Evolutionary conservation across 2,329 filamentous ascomycete species (phyloP).

Genomic region (Cladobotryum mycophilum): DNA sequence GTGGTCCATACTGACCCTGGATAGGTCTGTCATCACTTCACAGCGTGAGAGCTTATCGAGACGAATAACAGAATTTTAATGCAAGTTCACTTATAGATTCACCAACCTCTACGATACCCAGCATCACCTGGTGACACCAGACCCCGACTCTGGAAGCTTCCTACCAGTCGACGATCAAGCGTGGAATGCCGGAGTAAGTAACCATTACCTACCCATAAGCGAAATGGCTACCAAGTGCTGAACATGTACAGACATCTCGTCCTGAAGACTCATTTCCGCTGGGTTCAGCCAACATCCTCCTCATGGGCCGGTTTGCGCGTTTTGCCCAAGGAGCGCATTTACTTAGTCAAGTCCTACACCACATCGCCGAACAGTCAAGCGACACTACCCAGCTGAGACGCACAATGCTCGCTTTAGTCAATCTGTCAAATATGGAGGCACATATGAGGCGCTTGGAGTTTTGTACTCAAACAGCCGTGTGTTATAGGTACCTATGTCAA

Average conservation of each 20-base stretch:
- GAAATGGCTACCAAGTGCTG: too few species aligned
- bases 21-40: conserved; percentile 2
- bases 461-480: conserved; percentile 8
- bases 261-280: conserved; percentile 4
- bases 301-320: conserved; percentile 10
- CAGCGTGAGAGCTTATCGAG: too few species aligned
- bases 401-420: conserved; percentile 10
- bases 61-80: too few species aligned
- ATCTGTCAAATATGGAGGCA: conserved; percentile 5
- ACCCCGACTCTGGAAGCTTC: conserved; percentile 9
- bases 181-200: conserved; percentile 8
- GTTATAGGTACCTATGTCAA: conserved; percentile 6
- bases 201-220: too few species aligned
- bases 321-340: conserved; percentile 10
- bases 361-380: not conserved
- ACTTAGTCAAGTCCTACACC: conserved; percentile 9
- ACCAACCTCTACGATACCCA: conserved; percentile 9
- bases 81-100: not conserved
- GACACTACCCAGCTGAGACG: conserved; percentile 9
- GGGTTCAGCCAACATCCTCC: conserved; percentile 4
- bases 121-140: conserved; percentile 7
- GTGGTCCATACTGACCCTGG: conserved; percentile 9
- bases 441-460: conserved; percentile 6
- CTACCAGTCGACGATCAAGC: conserved; percentile 10
- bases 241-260: not conserved